Base-by-base conservation (phyloP, 352 stramenopile genomes). In the Phytophthora multivora region DNA sequence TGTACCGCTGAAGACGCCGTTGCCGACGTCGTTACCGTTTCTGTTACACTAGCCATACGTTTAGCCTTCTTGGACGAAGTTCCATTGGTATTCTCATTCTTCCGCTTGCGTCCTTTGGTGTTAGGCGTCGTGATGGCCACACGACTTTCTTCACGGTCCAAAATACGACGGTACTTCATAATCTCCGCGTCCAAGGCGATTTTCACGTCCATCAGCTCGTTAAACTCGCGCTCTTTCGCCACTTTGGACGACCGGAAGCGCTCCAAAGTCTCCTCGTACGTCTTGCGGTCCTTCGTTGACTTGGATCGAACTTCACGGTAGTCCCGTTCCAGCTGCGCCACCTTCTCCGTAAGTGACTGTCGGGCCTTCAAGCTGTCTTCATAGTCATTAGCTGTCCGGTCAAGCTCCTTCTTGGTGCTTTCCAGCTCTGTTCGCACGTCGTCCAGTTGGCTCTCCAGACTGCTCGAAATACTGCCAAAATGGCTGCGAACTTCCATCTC, bases 161-260 rank as follows among this genome's bases (percentile, higher is more conserved):
- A 69, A 65, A 94, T 94, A 19, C 81, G 83, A 21, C 79, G 81
- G 59, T 94, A 94, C 40, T 87, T 84, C 58, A 79, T 86, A 52
- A 94, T 92, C 66, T 94, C 86, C 16, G 78, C 73, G 43, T 88
- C 79, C 18, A 91, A 71, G 1, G 75, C 80, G 47, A 94, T 94
- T 58, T 94, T 94, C 23, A 94, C 84, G 52, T 94, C 86, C 86
- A 94, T 94, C 41, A 94, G 75, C 55, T 94, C 86, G 52, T 95
- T 95, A 47, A 95, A 93, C 51, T 95, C 83, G 15, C 70, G 68
- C 35, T 93, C 84, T 69, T 92, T 92, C 3, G 76, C 73, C 8
- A 89, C 68, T 56, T 91, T 90, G 12, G 80, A 88, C 28, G 77
- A 69, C 13, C 86, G 81, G 50, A 89, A 83, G 25, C 81, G 73